Evolutionary conservation across 495 filamentous ascomycete species (phyloP).

Genomic region (Neurospora africana): DNA sequence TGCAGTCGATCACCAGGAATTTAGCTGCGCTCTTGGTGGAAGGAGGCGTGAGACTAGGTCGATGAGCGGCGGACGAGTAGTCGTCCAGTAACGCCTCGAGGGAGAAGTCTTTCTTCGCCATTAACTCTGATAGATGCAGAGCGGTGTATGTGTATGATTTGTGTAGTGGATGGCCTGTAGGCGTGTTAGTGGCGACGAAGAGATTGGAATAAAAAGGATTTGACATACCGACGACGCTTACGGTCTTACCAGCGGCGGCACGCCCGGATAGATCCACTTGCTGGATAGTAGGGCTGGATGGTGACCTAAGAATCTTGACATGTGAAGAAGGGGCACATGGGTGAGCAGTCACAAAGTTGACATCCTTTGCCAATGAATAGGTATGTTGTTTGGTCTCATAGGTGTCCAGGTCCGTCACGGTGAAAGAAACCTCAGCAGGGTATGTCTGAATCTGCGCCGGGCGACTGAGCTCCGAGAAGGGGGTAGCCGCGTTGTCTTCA

Average conservation of each 20-base stretch:
- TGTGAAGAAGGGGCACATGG: conserved; percentile 50
- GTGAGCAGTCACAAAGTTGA: conserved; percentile 55
- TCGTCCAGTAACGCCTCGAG: conserved; percentile 33
- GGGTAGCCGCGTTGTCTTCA: conserved; percentile 22
- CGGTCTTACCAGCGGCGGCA: conserved; percentile 29
- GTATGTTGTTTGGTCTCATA: conserved; percentile 29
- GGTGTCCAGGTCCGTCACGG: conserved; percentile 28
- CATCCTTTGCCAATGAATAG: conserved; percentile 47
- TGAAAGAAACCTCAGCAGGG: conserved; percentile 43
- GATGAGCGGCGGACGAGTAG: conserved; percentile 20
- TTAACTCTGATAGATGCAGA: conserved; percentile 42
- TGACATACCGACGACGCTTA: conserved; percentile 30
- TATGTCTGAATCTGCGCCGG: conserved; percentile 33
- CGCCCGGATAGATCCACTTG: conserved; percentile 37
- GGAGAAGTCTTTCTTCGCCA: conserved; percentile 28
- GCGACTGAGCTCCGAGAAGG: conserved; percentile 23
- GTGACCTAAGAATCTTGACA: conserved; percentile 36
- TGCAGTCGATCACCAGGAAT: conserved; percentile 45
- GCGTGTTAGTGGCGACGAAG: conserved; percentile 7
- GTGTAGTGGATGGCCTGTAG: conserved; percentile 53
- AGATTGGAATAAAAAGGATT: neutral
- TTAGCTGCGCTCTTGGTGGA: conserved; percentile 20
- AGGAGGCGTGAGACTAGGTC: conserved; percentile 16
- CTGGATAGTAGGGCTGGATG: conserved; percentile 40
- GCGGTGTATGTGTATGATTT: conserved; percentile 47